A percentile compares a stretch with the other conserved stretches of the same genome.
Evolutionary conservation across 129 eudicot genomes (phyloP).

Genomic region (Scalesia atractyloides): DNA sequence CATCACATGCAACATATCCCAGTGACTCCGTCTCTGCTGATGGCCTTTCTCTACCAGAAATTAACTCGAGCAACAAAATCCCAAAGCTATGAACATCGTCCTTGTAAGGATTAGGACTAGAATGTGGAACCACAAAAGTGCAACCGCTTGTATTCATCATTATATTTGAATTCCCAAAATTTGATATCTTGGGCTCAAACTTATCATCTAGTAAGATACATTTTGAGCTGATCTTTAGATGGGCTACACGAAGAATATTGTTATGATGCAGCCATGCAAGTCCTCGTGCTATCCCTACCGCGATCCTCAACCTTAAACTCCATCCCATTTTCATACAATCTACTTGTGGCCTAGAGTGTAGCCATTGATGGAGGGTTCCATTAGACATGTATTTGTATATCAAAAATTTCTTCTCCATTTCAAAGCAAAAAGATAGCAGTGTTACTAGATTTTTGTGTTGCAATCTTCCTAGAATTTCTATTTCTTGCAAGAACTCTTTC

Average conservation of each 20-base stretch:
- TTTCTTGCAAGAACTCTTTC: slow-evolving; percentile 44
- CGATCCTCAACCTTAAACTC: slow-evolving; percentile 47
- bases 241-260: slow-evolving; percentile 38
- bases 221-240: slow-evolving; percentile 42
- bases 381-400: slow-evolving; percentile 53
- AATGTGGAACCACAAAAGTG: slow-evolving; percentile 31
- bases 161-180: slow-evolving; percentile 42
- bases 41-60: slow-evolving; percentile 43
- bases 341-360: slow-evolving; percentile 36
- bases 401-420: slow-evolving; percentile 42
- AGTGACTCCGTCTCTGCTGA: background rate
- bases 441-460: slow-evolving; percentile 45
- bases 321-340: slow-evolving; percentile 31
- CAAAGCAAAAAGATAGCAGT: slow-evolving; percentile 48
- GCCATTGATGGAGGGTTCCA: slow-evolving; percentile 45
- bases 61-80: slow-evolving; percentile 67
- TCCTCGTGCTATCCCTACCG: slow-evolving; percentile 50
- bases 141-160: slow-evolving; percentile 31
- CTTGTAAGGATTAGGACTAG: slow-evolving; percentile 61
- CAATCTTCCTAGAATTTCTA: slow-evolving; percentile 42
- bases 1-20: background rate
- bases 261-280: slow-evolving; percentile 56
- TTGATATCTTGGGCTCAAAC: slow-evolving; percentile 52
- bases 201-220: slow-evolving; percentile 47
- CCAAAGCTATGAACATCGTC: slow-evolving; percentile 83